Evolutionary conservation across 2,329 filamentous ascomycete genomes (phyloP), one percentile per base, ranked within the genome.

Genomic region (Fusarium oxysporum): DNA sequence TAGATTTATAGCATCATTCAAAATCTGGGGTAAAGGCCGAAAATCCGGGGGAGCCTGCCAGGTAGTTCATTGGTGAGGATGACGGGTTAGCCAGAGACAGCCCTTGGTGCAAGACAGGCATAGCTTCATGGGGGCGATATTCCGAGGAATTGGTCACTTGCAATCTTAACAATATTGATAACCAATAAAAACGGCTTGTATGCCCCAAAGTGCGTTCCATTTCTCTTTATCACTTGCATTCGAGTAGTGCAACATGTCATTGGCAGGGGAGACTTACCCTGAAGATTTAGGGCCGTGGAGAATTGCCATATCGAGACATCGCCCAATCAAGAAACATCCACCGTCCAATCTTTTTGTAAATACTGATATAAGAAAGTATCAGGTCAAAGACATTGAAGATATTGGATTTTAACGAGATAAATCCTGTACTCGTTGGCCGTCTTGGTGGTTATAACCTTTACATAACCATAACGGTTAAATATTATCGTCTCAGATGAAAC

Each of bases 371-470:
- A n/a, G 10, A 48, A 50, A 14, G 13, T 23, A 12, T 17, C 7
- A 23, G 3, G 3, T n/a, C 28, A 3, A 21, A 5, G 3, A 5
- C 6, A 16, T 50, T 3, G 45, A 13, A 0, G 6, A 30, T 19
- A 2, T 21, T 32, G 5, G 21, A 30, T 23, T 0, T 1, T 0
- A 2, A 4, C 1, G 10, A 32, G 10, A 32, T 11, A 2, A 14
- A 14, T n/a, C 3, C 9, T 8, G 30, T 10, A 28, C 11, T 12
- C 2, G 11, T 56, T 13, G n/a, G 33, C 12, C 6, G 38, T 53
- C 41, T 9, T 23, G 16, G 5, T 6, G 14, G 8, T 2, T 23
- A 13, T 3, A 10, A 14, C 6, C n/a, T 33, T 19, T 12, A 3
- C 1, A 50, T 10, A 0, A 7, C 23, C 1, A 33, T 8, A 0